Base-by-base conservation (phyloP, 495 filamentous ascomycete species). In the Filosporella fistucella region DNA sequence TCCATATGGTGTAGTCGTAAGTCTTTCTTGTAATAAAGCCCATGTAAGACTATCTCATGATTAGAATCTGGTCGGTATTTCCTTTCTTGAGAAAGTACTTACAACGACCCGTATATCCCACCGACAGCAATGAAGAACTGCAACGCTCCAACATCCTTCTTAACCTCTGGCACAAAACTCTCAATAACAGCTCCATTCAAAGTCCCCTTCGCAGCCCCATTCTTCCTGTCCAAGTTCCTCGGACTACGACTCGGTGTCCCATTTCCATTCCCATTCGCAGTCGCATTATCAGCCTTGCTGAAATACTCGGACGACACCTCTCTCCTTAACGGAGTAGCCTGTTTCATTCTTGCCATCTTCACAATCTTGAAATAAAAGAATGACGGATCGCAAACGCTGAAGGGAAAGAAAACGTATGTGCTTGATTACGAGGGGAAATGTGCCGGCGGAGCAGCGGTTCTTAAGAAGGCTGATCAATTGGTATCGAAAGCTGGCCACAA, bases 91-190 rank as follows among this genome's bases (percentile, higher is more conserved):
- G 33, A 24, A 23, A 37, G 29, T 35, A 69, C 85, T 59, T 80
- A 96, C 93, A 98, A 98, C 33, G 89, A 91, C 28, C 81, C 86
- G 62, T 97, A 98, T 52, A 98, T 98, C 39, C 93, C 93, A 17
- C 83, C 84, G 18, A 96, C 87, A 58, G 90, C 94, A 47, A 95
- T 78, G 35, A 88, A 64, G 40, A 98, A 80, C 60, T 95, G 84
- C 62, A 81, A 65, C 34, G 87, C 56, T 28, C 75, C 75, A 16
- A 71, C 68, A 7, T 77, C 70, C 55, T 70, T 64, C 55, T 64
- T 70, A 26, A 55, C 36, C 4, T 50, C 26, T 17, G 56, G 42
- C 28, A 54, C 42, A n/a, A 45, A 20, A 24, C 45, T 32, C 4
- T 64, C 55, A 18, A 57, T 60, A 20, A 49, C 30, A 20, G 63